Percentiles rank a stretch among this genome's conserved stretches.
phyloP scores from a whole-genome alignment of 495 filamentous ascomycete genomes.

The Talaromyces thailandensis region DNA sequence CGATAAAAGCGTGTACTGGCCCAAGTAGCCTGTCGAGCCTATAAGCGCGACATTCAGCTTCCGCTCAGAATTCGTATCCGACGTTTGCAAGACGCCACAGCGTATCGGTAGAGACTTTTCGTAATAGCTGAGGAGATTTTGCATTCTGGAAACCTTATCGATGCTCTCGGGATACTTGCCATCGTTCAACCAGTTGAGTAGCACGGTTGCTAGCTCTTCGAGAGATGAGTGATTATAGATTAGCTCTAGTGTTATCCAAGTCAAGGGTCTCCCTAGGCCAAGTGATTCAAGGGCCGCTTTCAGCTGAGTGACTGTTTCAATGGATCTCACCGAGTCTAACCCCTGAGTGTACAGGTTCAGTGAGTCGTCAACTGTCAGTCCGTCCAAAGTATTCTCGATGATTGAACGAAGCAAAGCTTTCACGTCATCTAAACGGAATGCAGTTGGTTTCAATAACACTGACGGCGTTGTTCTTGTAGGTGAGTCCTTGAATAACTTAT shows the following conservation, averaged over 20 bases:
- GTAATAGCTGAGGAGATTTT: background rate
- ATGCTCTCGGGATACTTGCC: background rate
- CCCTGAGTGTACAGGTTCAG: background rate
- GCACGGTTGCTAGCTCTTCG: background rate
- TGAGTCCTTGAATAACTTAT: background rate
- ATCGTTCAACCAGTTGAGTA: background rate
- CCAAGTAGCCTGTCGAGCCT: constrained; percentile 50
- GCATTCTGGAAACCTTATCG: background rate
- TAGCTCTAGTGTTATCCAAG: background rate
- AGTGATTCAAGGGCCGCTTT: background rate
- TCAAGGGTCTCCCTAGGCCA: background rate
- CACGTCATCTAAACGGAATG: background rate
- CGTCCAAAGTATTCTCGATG: background rate
- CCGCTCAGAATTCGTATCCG: background rate
- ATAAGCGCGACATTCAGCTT: constrained; percentile 36
- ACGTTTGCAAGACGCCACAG: background rate
- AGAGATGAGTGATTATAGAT: background rate
- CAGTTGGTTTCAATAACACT: background rate
- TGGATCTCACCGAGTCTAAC: background rate
- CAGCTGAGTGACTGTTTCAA: constrained; percentile 1
- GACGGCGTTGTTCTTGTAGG: background rate
- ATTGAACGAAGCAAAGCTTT: background rate
- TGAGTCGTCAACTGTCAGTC: background rate
- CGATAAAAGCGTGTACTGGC: constrained; percentile 44
- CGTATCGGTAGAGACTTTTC: background rate